Percentiles rank a stretch among this genome's conserved stretches.
phyloP scores from a whole-genome alignment of 805 yeast genomes.

The Wickerhamiella spandovensis region DNA sequence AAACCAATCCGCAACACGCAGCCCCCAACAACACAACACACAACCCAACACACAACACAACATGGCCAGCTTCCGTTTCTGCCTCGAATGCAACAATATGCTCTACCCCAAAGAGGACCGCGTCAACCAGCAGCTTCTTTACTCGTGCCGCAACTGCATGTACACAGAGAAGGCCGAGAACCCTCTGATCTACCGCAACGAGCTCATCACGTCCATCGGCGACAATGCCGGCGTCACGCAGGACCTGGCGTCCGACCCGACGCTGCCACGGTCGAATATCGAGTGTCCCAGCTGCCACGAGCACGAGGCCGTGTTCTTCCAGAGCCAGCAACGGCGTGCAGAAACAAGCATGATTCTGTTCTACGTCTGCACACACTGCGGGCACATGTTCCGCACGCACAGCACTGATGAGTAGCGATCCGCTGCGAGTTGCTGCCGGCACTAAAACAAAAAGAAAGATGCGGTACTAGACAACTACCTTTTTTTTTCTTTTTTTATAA shows the following conservation, averaged over 20 bases:
- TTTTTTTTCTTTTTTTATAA: too few species aligned
- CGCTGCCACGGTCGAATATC: slow-evolving; percentile 88
- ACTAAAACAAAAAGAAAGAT: too few species aligned
- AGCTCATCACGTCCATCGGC: slow-evolving; percentile 75
- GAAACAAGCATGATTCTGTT: slow-evolving; percentile 89
- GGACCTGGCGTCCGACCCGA: slow-evolving; percentile 94
- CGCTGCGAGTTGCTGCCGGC: too few species aligned
- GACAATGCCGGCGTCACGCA: slow-evolving; percentile 96
- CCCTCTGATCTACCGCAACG: slow-evolving; percentile 79
- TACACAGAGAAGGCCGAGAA: slow-evolving; percentile 85
- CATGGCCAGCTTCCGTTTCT: slow-evolving; percentile 91
- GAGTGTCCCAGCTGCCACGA: slow-evolving; percentile 85
- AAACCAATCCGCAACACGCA: too few species aligned
- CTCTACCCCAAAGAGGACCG: slow-evolving; percentile 93
- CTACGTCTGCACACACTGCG: slow-evolving; percentile 82
- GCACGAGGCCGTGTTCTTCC: slow-evolving; percentile 90
- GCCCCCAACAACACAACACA: too few species aligned
- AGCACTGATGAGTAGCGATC: background rate
- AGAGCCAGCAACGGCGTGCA: slow-evolving; percentile 85
- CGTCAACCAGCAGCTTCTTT: slow-evolving; percentile 56
- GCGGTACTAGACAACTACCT: too few species aligned
- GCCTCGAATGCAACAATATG: slow-evolving; percentile 97
- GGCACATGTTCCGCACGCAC: slow-evolving; percentile 42
- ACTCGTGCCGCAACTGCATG: slow-evolving; percentile 88
- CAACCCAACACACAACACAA: too few species aligned